Percentiles rank a stretch among this genome's conserved stretches.
These are phyloP conservation scores for Acer campestre DNA, from an alignment of 345 rosid genomes.

Conservation along the genomic window DNA sequence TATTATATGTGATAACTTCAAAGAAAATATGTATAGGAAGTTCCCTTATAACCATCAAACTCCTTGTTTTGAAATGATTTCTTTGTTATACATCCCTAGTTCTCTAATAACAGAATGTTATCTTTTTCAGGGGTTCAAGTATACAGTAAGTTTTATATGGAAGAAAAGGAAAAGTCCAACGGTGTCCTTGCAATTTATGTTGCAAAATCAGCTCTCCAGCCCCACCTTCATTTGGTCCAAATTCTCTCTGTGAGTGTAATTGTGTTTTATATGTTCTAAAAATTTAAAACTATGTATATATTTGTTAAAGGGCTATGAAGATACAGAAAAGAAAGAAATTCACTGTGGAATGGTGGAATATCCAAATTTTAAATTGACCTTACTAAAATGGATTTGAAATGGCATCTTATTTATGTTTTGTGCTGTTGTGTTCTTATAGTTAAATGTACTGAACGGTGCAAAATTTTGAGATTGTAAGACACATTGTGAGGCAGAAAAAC, in stretches of 20 bases:
- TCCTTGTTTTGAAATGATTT: too few species aligned
- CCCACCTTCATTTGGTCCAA: conserved; percentile 39
- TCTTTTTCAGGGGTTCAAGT: conserved; percentile 41
- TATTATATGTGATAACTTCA: too few species aligned
- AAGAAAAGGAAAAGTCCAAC: conserved; percentile 46
- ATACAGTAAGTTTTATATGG: conserved; percentile 49
- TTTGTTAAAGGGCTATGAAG: neutral
- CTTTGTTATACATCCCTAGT: too few species aligned
- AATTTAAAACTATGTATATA: neutral
- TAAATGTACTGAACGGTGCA: neutral
- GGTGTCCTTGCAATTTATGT: conserved; percentile 50
- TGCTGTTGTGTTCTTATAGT: too few species aligned
- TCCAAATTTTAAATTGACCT: neutral
- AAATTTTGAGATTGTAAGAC: neutral
- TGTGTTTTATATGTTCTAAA: neutral
- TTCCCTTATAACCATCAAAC: too few species aligned
- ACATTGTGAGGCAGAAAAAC: neutral
- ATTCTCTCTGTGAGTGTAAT: conserved; percentile 38
- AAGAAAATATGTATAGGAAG: too few species aligned
- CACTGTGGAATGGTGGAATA: neutral
- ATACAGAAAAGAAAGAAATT: neutral
- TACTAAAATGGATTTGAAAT: neutral
- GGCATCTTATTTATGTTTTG: too few species aligned
- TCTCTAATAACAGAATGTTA: neutral
- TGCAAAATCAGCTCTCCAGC: conserved; percentile 38